phyloP scores from a whole-genome alignment of 2,329 filamentous ascomycete genomes.

The Xylaria hypoxylon region DNA sequence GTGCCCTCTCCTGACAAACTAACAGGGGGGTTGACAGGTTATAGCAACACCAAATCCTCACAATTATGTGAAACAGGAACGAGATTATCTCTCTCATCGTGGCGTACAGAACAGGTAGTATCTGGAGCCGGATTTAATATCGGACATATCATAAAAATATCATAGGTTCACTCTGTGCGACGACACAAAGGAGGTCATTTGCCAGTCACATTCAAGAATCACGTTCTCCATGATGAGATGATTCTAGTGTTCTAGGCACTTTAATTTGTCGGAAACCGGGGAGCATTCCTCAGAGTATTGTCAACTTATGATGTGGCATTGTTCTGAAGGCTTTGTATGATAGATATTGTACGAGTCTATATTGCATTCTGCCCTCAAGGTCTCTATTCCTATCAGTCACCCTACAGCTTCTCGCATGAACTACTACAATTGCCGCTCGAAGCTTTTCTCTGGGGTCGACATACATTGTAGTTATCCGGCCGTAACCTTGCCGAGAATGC shows the following conservation, averaged over 20 bases:
- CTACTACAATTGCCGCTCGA: not conserved
- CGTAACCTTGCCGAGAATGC: constrained; percentile 4
- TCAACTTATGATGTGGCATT: constrained; percentile 4
- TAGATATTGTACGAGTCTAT: not conserved
- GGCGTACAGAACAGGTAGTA: not conserved
- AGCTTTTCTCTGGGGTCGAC: not conserved
- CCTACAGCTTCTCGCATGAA: constrained; percentile 25
- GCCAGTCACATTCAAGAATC: not conserved
- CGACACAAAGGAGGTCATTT: not conserved
- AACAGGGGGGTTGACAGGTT: not conserved
- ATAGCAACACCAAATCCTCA: not conserved
- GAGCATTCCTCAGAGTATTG: not conserved
- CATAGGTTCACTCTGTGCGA: not conserved
- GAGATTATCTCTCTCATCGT: constrained; percentile 17
- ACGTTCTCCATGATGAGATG: not conserved
- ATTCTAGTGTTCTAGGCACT: not conserved
- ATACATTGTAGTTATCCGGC: not conserved
- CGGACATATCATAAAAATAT: constrained; percentile 13
- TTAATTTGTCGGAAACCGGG: constrained; percentile 7
- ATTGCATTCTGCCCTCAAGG: constrained; percentile 10
- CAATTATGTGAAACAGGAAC: constrained; percentile 18
- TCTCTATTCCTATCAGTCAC: constrained; percentile 2
- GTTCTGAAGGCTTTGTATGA: not conserved
- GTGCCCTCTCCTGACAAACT: not conserved
- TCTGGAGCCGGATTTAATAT: constrained; percentile 1